Conservation (phyloP, 1,139 yeast species). For the Debaryomyces singareniensis region DNA sequence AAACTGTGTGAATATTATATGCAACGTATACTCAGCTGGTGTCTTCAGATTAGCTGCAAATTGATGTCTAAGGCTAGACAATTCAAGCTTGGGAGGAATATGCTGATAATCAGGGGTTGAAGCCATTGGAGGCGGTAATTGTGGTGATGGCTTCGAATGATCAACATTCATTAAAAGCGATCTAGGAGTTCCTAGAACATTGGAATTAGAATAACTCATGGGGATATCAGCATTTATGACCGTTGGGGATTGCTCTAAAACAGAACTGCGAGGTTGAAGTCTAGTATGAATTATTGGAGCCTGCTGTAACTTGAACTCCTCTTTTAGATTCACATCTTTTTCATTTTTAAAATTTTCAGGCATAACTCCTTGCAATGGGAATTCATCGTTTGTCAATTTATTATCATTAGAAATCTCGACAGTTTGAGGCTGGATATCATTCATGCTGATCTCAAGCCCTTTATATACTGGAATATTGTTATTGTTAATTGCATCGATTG, state of each 20-base stretch:
- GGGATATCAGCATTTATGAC: too few species aligned
- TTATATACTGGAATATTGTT: background rate
- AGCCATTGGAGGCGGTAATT: slow-evolving; percentile 27
- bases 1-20: slow-evolving; percentile 90
- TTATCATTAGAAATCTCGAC: slow-evolving; percentile 13
- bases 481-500: background rate
- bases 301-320: slow-evolving; percentile 16
- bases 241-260: too few species aligned
- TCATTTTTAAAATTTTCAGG: background rate
- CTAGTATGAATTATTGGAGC: too few species aligned
- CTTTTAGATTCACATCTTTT: background rate
- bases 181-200: too few species aligned
- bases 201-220: too few species aligned
- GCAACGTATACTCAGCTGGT: slow-evolving; percentile 90
- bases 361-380: background rate
- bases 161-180: slow-evolving; percentile 12
- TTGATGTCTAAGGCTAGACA: slow-evolving; percentile 29
- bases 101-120: slow-evolving; percentile 11
- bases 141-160: slow-evolving; percentile 26
- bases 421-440: slow-evolving; percentile 11
- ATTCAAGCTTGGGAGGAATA: background rate
- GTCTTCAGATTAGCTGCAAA: slow-evolving; percentile 65
- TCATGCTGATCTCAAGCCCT: background rate
- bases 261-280: too few species aligned
- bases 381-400: slow-evolving; percentile 7